Evolutionary conservation across 495 filamentous ascomycete species (phyloP).

Genomic region (Talaromyces adpressus): DNA sequence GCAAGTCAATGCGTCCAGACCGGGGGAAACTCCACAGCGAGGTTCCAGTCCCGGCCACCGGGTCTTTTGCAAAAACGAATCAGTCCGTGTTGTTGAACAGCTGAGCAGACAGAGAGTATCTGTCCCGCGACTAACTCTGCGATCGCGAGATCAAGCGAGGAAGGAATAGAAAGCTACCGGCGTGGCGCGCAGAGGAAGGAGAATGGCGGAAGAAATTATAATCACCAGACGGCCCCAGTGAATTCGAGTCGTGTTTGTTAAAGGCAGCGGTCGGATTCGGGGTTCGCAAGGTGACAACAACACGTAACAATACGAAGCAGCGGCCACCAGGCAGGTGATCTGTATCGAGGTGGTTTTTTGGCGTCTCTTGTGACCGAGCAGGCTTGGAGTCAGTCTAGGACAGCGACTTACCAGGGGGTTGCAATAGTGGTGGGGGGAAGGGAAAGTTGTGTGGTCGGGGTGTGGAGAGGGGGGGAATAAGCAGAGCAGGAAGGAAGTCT

Average conservation of each 20-base stretch:
- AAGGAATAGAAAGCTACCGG: background rate
- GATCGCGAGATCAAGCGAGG: background rate
- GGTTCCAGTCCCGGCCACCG: background rate
- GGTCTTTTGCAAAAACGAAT: background rate
- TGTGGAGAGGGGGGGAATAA: background rate
- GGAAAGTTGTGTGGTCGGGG: background rate
- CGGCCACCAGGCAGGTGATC: background rate
- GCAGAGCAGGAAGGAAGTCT: background rate
- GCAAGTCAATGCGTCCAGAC: constrained; percentile 5
- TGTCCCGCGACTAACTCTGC: background rate
- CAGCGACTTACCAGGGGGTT: background rate
- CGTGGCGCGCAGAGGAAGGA: background rate
- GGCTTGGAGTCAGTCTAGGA: background rate
- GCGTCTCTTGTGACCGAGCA: background rate
- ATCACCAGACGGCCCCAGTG: background rate
- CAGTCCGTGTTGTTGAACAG: background rate
- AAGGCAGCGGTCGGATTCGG: background rate
- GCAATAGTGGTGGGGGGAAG: background rate
- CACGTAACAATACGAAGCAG: background rate
- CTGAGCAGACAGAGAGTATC: background rate
- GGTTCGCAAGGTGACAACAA: background rate
- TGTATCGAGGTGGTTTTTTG: background rate
- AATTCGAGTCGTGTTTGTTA: background rate
- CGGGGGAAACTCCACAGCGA: background rate
- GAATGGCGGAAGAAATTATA: background rate